These are phyloP conservation scores for Russula vinacea DNA, from an alignment of 768 basidiomycete genomes.

Conservation along the genomic window DNA sequence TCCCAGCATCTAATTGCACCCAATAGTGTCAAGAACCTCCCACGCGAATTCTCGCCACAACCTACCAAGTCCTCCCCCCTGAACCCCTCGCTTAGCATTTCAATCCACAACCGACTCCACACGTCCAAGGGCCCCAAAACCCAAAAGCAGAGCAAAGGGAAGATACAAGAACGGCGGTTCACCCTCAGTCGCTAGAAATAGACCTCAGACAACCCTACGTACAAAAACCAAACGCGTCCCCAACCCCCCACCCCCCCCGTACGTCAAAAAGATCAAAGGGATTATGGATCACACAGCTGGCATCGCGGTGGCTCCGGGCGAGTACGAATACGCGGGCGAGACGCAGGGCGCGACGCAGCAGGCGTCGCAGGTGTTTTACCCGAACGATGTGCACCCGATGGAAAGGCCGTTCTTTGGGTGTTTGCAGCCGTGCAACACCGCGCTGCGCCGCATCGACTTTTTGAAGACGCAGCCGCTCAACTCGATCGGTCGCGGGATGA, in stretches of 20 bases:
- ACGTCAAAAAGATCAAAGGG: too few relatives aligned
- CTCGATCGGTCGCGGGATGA: slow-evolving; percentile 22
- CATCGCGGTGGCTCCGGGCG: neutral
- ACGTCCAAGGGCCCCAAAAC: too few relatives aligned
- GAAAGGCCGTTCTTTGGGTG: slow-evolving; percentile 25
- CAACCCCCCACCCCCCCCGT: too few relatives aligned
- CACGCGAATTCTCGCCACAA: slow-evolving; percentile 18
- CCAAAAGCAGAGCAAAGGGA: neutral
- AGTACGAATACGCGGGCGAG: slow-evolving; percentile 17
- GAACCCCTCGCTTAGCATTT: neutral
- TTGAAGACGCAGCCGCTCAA: slow-evolving; percentile 11
- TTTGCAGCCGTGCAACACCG: slow-evolving; percentile 17
- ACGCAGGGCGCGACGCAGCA: slow-evolving; percentile 28
- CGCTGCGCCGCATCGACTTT: slow-evolving; percentile 25
- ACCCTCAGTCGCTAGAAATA: neutral
- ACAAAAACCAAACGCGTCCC: neutral
- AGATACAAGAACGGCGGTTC: neutral
- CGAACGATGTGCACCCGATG: slow-evolving; percentile 10
- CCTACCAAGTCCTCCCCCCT: neutral
- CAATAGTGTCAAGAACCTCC: neutral
- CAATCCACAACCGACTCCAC: neutral
- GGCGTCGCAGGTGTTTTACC: slow-evolving; percentile 18
- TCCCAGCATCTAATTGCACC: neutral
- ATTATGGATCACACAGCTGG: neutral
- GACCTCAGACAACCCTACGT: neutral